Evolutionary conservation across 2,329 filamentous ascomycete genomes (phyloP).

Genomic region (Cladorrhinum sp.): DNA sequence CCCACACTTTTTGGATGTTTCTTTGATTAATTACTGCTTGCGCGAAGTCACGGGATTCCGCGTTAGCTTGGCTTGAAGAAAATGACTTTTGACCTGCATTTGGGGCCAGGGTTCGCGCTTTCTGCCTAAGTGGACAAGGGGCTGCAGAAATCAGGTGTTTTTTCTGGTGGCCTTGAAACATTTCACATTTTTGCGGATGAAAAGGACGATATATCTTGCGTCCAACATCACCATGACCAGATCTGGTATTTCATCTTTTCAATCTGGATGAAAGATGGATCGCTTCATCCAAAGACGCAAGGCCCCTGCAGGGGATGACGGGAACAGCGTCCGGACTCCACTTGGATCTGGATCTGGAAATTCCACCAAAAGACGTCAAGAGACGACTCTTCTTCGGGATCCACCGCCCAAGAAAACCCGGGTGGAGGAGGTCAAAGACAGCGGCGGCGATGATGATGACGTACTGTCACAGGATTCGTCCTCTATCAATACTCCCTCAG

Average conservation of each 20-base stretch:
- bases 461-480: neutral
- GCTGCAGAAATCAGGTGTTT: too few relatives aligned
- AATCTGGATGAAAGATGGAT: conserved; percentile 25
- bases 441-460: conserved; percentile 35
- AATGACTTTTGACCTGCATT: neutral
- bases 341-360: conserved; percentile 21
- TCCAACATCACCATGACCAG: neutral
- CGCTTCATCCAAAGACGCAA: conserved; percentile 28
- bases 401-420: conserved; percentile 38
- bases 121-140: conserved; percentile 13
- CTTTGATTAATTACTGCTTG: neutral
- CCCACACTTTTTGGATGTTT: neutral
- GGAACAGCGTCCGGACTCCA: conserved; percentile 13
- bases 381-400: conserved; percentile 16
- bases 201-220: neutral
- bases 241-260: neutral
- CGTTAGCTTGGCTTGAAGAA: conserved; percentile 3
- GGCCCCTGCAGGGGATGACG: conserved; percentile 1
- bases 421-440: conserved; percentile 26
- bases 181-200: neutral
- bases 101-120: conserved; percentile 3
- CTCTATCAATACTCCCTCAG: neutral
- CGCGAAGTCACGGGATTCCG: conserved; percentile 27
- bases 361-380: conserved; percentile 14
- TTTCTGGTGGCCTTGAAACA: too few relatives aligned